phyloP scores from a whole-genome alignment of 225 moss, liverwort and hornwort genomes.

The Neckera pumila region DNA sequence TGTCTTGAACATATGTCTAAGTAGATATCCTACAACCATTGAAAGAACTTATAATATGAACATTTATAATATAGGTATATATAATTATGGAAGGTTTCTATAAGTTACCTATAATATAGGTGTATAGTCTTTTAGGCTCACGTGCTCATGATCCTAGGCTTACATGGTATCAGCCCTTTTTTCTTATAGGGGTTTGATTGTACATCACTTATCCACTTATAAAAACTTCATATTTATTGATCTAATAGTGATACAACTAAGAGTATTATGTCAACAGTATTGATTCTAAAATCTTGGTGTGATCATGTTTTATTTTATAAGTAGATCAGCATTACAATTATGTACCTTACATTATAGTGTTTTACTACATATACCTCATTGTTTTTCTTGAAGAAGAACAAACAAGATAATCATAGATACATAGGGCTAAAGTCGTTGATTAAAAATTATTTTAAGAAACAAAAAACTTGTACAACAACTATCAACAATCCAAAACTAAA shows the following conservation, averaged over 20 bases:
- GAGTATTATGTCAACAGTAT: fast-evolving
- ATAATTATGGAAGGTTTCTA: no score
- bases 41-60: no score
- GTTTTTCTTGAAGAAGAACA: neutral
- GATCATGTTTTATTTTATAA: neutral
- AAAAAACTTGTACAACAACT: neutral
- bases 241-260: neutral
- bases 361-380: neutral
- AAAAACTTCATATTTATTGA: fast-evolving
- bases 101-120: no score
- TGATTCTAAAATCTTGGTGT: neutral
- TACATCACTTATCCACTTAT: no score
- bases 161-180: neutral
- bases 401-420: neutral
- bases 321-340: neutral
- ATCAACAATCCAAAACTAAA: neutral
- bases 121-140: no score
- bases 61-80: no score
- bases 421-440: fast-evolving
- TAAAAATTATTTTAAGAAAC: no score
- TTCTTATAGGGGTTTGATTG: neutral
- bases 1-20: no score
- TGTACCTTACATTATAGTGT: neutral
- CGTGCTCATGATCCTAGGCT: no score
- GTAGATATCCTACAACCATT: no score